phyloP scores from a whole-genome alignment of 169 alveolate genomes.

The Eimeria mitis region DNA sequence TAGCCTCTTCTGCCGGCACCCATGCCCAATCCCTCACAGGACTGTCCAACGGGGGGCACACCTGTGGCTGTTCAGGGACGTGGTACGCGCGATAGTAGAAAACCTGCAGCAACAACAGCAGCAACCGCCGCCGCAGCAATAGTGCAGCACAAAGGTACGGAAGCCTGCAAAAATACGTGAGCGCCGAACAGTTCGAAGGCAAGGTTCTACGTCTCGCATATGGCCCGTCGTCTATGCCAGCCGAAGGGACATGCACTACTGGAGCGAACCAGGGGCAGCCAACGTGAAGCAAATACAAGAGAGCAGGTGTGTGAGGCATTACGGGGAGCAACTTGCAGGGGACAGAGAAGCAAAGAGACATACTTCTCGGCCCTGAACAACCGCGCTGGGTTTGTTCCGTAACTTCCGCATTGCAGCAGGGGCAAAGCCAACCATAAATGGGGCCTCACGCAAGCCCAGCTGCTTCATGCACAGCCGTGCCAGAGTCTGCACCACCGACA shows the following conservation, averaged over 20 bases:
- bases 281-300: not conserved
- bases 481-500: conserved; percentile 79
- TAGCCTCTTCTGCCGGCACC: conserved; percentile 75
- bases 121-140: not conserved
- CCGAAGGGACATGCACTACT: not conserved
- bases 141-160: not conserved
- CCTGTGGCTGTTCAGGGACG: conserved; percentile 77
- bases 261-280: not conserved
- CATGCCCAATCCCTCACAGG: conserved; percentile 82
- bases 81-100: conserved; percentile 83
- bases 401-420: conserved; percentile 31
- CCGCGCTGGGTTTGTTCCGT: conserved; percentile 13
- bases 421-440: conserved; percentile 75
- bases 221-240: not conserved
- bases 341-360: not conserved
- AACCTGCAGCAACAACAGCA: conserved; percentile 41
- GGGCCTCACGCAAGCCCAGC: conserved; percentile 74
- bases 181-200: not conserved
- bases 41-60: conserved; percentile 42
- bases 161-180: not conserved
- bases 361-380: conserved; percentile 29
- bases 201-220: not conserved
- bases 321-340: not conserved
- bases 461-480: conserved; percentile 81
- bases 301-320: not conserved